These are phyloP conservation scores for Saccharomyces jurei DNA, from an alignment of 805 yeast genomes.

Conservation along the genomic window DNA sequence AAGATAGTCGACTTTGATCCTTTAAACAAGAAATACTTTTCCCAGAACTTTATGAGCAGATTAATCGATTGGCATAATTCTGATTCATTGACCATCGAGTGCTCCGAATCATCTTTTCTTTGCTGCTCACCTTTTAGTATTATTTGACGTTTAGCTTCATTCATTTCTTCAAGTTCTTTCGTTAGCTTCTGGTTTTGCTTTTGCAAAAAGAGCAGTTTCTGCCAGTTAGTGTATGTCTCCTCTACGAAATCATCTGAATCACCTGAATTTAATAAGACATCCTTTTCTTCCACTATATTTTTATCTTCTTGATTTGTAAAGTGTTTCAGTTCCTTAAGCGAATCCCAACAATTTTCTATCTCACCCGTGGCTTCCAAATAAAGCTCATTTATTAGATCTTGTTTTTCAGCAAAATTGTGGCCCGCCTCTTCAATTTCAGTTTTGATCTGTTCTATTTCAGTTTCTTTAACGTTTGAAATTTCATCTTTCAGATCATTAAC, in stretches of 20 bases:
- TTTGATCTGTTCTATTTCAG: conserved; percentile 17
- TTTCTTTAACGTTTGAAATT: conserved; percentile 9
- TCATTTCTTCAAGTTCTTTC: conserved; percentile 4
- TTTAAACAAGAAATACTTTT: conserved; percentile 1
- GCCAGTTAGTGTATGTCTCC: conserved; percentile 9
- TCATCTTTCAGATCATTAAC: conserved; percentile 16
- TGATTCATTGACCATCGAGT: neutral
- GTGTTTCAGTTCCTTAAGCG: conserved; percentile 14
- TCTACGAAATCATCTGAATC: conserved; percentile 3
- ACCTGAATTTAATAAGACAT: conserved; percentile 2
- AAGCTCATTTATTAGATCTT: conserved; percentile 17
- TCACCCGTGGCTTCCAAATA: conserved; percentile 17
- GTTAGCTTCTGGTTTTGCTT: conserved; percentile 2
- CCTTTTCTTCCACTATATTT: neutral
- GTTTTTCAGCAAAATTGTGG: conserved; percentile 13
- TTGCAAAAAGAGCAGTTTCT: conserved; percentile 3
- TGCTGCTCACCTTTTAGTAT: neutral
- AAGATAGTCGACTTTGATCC: neutral
- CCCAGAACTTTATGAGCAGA: conserved; percentile 8
- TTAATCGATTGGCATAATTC: neutral
- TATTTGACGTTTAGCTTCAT: neutral
- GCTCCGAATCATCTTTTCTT: neutral
- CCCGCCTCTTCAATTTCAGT: conserved; percentile 10
- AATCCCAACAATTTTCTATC: conserved; percentile 20
- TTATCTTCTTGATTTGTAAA: conserved; percentile 9